A percentile compares a stretch with the other conserved stretches of the same genome.
Conservation (phyloP, 2,329 filamentous ascomycete genomes). For the Pseudonectria foliicola region DNA sequence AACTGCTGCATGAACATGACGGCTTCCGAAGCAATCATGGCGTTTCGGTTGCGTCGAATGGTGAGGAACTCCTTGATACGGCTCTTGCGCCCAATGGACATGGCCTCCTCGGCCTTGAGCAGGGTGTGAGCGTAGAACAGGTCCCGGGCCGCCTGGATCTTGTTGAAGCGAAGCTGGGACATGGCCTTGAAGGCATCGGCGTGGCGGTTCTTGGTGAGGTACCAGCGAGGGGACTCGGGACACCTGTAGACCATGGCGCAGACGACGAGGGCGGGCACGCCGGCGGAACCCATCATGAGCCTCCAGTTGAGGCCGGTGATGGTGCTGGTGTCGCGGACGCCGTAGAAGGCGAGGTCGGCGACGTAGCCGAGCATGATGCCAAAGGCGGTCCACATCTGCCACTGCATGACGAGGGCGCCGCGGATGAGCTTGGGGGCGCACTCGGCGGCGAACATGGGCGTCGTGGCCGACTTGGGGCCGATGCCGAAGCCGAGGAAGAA, state of each 20-base stretch:
- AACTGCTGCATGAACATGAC: constrained; percentile 61
- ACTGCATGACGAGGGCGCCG: constrained; percentile 71
- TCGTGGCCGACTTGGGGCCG: constrained; percentile 51
- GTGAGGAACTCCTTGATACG: constrained; percentile 52
- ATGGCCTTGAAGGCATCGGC: constrained; percentile 40
- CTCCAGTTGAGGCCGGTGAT: constrained; percentile 54
- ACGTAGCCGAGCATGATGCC: constrained; percentile 49
- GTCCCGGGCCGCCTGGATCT: constrained; percentile 48
- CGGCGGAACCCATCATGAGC: constrained; percentile 52
- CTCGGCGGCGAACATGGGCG: constrained; percentile 67
- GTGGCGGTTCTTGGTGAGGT: constrained; percentile 35
- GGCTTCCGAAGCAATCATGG: constrained; percentile 48
- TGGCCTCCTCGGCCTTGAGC: constrained; percentile 47
- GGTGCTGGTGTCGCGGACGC: constrained; percentile 38
- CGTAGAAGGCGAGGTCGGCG: constrained; percentile 44
- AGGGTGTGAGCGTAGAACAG: constrained; percentile 51
- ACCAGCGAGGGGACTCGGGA: constrained; percentile 48
- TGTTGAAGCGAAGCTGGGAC: constrained; percentile 39
- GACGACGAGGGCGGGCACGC: constrained; percentile 42
- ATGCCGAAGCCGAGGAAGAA: constrained; percentile 22
- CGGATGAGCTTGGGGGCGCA: constrained; percentile 58
- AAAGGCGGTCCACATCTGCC: constrained; percentile 49
- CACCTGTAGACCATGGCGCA: constrained; percentile 53
- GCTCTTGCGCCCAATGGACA: constrained; percentile 6
- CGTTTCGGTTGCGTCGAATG: constrained; percentile 49